These are phyloP conservation scores for Globisporangium nunn DNA, from an alignment of 352 stramenopile genomes.

Conservation along the genomic window DNA sequence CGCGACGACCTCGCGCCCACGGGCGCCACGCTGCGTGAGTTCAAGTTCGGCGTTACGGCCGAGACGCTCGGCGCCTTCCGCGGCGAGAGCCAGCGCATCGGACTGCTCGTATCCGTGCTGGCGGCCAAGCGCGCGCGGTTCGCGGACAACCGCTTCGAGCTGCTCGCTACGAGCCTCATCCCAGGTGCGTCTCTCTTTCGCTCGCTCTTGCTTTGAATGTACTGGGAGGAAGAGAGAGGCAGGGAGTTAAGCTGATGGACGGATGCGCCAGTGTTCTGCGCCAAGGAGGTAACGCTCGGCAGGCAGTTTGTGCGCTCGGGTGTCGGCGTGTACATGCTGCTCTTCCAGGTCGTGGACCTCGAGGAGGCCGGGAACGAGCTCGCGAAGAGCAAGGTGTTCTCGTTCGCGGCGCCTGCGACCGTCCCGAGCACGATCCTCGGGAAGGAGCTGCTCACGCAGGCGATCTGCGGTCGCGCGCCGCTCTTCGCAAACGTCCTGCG, in stretches of 20 bases:
- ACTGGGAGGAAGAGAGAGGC: background rate
- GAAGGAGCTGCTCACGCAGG: slow-evolving; percentile 37
- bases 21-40: slow-evolving; percentile 32
- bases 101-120: slow-evolving; percentile 51
- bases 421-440: slow-evolving; percentile 17
- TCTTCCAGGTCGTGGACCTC: slow-evolving; percentile 64
- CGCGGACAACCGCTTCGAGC: slow-evolving; percentile 48
- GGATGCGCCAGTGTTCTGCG: slow-evolving; percentile 30
- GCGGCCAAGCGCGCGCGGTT: slow-evolving; percentile 35
- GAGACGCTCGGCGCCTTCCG: slow-evolving; percentile 60
- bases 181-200: slow-evolving; percentile 19
- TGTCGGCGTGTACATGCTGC: slow-evolving; percentile 41
- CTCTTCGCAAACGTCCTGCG: slow-evolving; percentile 65
- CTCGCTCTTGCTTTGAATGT: background rate
- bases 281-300: slow-evolving; percentile 49
- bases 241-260: background rate
- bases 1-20: slow-evolving; percentile 16
- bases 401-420: slow-evolving; percentile 25
- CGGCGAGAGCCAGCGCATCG: slow-evolving; percentile 40
- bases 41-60: slow-evolving; percentile 64
- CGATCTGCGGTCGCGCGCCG: slow-evolving; percentile 23
- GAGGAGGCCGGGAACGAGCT: slow-evolving; percentile 37
- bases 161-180: slow-evolving; percentile 53
- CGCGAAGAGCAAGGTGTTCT: slow-evolving; percentile 21
- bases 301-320: slow-evolving; percentile 29